Evolutionary conservation across 768 basidiomycete genomes (phyloP).

Genomic region (Leccinum subgranulosum): DNA sequence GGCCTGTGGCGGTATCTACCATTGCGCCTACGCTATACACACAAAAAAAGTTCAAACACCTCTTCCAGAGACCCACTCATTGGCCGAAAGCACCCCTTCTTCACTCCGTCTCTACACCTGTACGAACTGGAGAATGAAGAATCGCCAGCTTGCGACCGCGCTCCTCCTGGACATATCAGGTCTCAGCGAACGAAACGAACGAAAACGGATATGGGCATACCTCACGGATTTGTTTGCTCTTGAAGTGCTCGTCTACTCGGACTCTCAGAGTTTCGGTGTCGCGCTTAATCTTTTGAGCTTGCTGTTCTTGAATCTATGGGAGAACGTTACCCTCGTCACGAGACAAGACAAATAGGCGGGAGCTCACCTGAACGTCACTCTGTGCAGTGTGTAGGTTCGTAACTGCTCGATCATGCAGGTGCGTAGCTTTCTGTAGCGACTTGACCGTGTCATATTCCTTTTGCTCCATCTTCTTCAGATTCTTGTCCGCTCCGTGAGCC

Average conservation of each 20-base stretch:
- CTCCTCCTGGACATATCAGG: slow-evolving; percentile 10
- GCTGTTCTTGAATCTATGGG: slow-evolving; percentile 26
- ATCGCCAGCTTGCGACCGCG: slow-evolving; percentile 16
- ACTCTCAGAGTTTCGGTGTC: slow-evolving; percentile 17
- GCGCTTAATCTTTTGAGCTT: slow-evolving; percentile 15
- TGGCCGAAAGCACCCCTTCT: no score
- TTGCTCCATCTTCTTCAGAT: slow-evolving; percentile 45
- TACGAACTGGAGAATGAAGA: slow-evolving; percentile 3
- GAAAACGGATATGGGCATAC: slow-evolving; percentile 9
- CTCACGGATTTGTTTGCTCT: slow-evolving; percentile 20
- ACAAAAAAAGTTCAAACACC: background rate
- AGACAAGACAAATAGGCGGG: background rate
- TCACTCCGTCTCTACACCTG: background rate
- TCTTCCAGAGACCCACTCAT: background rate
- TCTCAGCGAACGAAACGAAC: background rate
- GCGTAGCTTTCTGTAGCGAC: slow-evolving; percentile 49
- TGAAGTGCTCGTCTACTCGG: slow-evolving; percentile 20
- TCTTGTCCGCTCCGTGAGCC: slow-evolving; percentile 45
- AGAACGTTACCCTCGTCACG: background rate
- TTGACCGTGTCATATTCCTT: slow-evolving; percentile 50
- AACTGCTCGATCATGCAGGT: slow-evolving; percentile 49
- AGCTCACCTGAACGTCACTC: slow-evolving; percentile 42
- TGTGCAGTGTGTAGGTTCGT: slow-evolving; percentile 41
- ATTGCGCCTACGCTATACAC: background rate
- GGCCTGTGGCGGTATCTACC: background rate